These are phyloP conservation scores for Mycena capillaripes DNA, from an alignment of 768 basidiomycete genomes.

Conservation along the genomic window DNA sequence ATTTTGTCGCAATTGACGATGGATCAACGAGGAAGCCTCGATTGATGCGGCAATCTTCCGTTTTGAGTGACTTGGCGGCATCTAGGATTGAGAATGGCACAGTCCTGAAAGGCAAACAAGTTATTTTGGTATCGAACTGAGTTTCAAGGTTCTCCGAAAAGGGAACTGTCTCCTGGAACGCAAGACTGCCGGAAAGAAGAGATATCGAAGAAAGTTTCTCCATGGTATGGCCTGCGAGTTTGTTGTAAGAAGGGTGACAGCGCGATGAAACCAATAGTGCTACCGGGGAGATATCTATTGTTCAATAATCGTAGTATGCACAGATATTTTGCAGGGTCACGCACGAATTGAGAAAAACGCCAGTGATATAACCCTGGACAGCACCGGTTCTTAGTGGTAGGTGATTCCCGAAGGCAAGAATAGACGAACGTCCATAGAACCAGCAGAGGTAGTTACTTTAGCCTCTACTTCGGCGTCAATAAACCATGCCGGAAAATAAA, in stretches of 20 bases:
- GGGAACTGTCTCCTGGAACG: slow-evolving; percentile 51
- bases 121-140: slow-evolving; percentile 64
- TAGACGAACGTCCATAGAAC: slow-evolving; percentile 41
- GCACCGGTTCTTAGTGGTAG: slow-evolving; percentile 8
- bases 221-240: slow-evolving; percentile 56
- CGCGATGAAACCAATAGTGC: background rate
- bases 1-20: slow-evolving; percentile 55
- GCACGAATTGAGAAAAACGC: slow-evolving; percentile 61
- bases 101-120: slow-evolving; percentile 69
- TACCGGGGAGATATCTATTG: slow-evolving; percentile 63
- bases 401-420: background rate
- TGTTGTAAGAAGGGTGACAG: background rate
- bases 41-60: slow-evolving; percentile 50
- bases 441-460: slow-evolving; percentile 43
- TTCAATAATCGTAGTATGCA: slow-evolving; percentile 31
- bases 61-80: slow-evolving; percentile 49
- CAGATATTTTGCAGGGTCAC: slow-evolving; percentile 45
- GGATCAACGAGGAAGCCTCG: slow-evolving; percentile 59
- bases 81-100: slow-evolving; percentile 67
- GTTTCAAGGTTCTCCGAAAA: slow-evolving; percentile 62
- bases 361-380: slow-evolving; percentile 47
- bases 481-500: slow-evolving; percentile 77
- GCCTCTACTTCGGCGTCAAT: slow-evolving; percentile 67
- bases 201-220: slow-evolving; percentile 61
- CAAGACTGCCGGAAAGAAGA: slow-evolving; percentile 47